Percentiles rank a stretch among this genome's conserved stretches.
These are phyloP conservation scores for Malus sylvestris DNA, from an alignment of 306 rosid species.

Conservation along the genomic window DNA sequence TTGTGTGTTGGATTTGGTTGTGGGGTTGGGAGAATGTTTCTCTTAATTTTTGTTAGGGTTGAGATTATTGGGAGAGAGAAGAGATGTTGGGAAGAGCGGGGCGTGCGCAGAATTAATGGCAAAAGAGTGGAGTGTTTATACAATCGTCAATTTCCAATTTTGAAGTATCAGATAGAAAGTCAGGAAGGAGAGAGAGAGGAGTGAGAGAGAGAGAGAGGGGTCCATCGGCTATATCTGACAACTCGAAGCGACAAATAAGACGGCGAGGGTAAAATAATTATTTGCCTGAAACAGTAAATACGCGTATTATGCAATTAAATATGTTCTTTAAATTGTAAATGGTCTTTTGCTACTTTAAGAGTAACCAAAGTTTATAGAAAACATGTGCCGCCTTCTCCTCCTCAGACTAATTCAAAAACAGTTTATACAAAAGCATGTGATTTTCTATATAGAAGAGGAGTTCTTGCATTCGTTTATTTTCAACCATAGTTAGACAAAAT, in stretches of 20 bases:
- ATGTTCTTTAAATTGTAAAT: background rate
- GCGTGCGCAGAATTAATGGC: slow-evolving; percentile 6
- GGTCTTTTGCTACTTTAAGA: too few relatives aligned
- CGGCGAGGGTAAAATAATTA: background rate
- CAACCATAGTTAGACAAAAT: too few relatives aligned
- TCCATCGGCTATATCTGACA: background rate
- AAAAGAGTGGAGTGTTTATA: background rate
- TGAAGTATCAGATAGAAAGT: background rate
- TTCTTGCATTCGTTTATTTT: too few relatives aligned
- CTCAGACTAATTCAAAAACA: too few relatives aligned
- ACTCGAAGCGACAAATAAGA: background rate
- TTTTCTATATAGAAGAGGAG: too few relatives aligned
- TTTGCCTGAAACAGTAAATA: background rate
- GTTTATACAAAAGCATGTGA: too few relatives aligned
- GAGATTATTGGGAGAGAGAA: background rate
- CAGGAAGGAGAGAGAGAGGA: background rate
- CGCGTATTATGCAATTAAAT: background rate
- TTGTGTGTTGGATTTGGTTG: background rate
- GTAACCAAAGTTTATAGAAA: too few relatives aligned
- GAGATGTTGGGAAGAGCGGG: slow-evolving; percentile 1
- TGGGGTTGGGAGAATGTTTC: slow-evolving; percentile 1
- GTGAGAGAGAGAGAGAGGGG: background rate
- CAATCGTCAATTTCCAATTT: background rate
- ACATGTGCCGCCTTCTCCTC: too few relatives aligned
- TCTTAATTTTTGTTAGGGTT: background rate